Conservation (phyloP, 768 basidiomycete genomes). For the Leccinum incarnatum region DNA sequence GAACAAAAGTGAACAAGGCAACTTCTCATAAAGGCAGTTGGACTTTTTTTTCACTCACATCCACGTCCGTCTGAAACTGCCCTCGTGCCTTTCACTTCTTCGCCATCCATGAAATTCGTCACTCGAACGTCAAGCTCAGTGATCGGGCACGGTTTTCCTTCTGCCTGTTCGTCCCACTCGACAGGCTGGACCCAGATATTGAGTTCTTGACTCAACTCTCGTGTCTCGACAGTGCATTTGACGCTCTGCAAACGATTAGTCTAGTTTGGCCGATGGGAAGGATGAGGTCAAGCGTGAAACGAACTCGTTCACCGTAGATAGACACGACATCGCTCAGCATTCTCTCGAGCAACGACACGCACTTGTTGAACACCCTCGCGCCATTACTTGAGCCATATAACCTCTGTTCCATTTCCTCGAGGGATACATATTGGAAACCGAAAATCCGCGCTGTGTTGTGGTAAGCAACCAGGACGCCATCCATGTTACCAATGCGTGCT, state of each 20-base stretch:
- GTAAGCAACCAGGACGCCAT: constrained; percentile 86
- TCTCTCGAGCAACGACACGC: constrained; percentile 66
- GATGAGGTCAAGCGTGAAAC: constrained; percentile 17
- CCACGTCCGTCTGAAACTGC: constrained; percentile 19
- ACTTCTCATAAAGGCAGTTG: neutral
- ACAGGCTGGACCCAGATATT: constrained; percentile 68
- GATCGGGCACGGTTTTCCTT: constrained; percentile 43
- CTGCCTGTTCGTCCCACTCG: constrained; percentile 39
- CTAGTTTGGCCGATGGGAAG: neutral
- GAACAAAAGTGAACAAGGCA: neutral
- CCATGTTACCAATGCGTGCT: constrained; percentile 95
- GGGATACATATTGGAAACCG: constrained; percentile 90
- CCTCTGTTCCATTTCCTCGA: constrained; percentile 83
- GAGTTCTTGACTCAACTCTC: constrained; percentile 40
- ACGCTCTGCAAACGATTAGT: constrained; percentile 43
- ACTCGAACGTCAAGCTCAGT: constrained; percentile 55
- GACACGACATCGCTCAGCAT: constrained; percentile 55
- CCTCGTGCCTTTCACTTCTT: constrained; percentile 39
- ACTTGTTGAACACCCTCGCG: constrained; percentile 71
- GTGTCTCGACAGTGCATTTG: constrained; percentile 60
- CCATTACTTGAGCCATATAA: constrained; percentile 64
- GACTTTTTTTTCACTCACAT: constrained; percentile 13
- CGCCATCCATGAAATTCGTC: constrained; percentile 43
- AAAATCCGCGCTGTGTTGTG: constrained; percentile 86
- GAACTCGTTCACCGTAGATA: constrained; percentile 66